A percentile compares a stretch with the other conserved stretches of the same genome.
These are phyloP conservation scores for Aegle marmelos DNA, from an alignment of 345 rosid species.

Conservation along the genomic window DNA sequence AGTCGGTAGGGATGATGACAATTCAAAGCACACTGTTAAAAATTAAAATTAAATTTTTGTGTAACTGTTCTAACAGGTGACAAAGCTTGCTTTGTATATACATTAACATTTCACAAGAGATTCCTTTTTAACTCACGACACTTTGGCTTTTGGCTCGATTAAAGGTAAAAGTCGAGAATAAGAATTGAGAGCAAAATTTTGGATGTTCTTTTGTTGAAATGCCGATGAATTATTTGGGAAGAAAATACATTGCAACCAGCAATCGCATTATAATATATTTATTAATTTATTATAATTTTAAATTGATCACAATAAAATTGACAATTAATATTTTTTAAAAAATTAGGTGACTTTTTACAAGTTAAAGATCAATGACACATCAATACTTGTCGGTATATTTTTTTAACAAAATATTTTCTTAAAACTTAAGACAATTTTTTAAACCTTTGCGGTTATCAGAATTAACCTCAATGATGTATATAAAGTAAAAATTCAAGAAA, in stretches of 20 bases:
- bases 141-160: too few species aligned
- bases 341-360: too few species aligned
- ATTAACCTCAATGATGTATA: conserved; percentile 5
- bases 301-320: too few species aligned
- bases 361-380: neutral
- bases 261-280: neutral
- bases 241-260: neutral
- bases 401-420: neutral
- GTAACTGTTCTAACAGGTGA: neutral
- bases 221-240: too few species aligned
- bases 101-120: neutral
- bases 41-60: neutral
- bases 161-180: too few species aligned
- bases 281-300: too few species aligned
- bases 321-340: too few species aligned
- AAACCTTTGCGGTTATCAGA: neutral
- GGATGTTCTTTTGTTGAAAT: too few species aligned
- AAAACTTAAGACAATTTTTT: neutral
- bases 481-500: neutral
- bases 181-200: too few species aligned
- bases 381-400: neutral
- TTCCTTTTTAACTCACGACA: neutral
- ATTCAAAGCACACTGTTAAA: neutral
- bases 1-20: conserved; percentile 20
- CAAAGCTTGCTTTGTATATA: neutral